Evolutionary conservation across 257 asterid genomes (phyloP).

Genomic region (Cordia subcordata): DNA sequence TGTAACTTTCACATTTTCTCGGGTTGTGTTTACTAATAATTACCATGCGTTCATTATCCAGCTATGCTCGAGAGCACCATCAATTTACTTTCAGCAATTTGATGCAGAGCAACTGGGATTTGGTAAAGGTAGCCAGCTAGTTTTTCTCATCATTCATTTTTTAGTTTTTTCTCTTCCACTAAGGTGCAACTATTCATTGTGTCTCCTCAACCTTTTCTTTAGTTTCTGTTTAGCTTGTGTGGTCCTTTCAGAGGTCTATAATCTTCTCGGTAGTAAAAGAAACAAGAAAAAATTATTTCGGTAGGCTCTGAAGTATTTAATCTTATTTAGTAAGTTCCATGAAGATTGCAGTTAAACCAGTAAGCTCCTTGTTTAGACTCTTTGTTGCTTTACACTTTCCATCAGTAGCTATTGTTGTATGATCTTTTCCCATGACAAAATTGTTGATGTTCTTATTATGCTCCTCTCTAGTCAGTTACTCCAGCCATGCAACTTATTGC

Average conservation of each 20-base stretch:
- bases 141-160: neutral
- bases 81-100: slow-evolving; percentile 28
- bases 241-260: too few relatives aligned
- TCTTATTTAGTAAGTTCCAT: neutral
- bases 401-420: neutral
- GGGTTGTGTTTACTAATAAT: slow-evolving; percentile 6
- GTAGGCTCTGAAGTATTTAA: neutral
- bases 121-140: slow-evolving; percentile 44
- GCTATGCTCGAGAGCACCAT: slow-evolving; percentile 41
- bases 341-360: neutral
- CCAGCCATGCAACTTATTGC: neutral
- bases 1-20: neutral
- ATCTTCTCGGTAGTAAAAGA: too few relatives aligned
- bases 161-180: neutral
- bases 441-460: neutral
- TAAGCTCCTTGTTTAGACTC: neutral
- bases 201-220: neutral
- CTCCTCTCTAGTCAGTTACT: neutral
- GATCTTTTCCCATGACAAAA: too few relatives aligned
- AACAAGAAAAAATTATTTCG: too few relatives aligned
- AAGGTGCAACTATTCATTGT: neutral
- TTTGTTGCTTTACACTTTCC: neutral
- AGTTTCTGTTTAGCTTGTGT: neutral
- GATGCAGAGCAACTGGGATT: slow-evolving; percentile 23
- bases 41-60: slow-evolving; percentile 25